Conservation (phyloP, 257 asterid species). For the Ilex asprella region DNA sequence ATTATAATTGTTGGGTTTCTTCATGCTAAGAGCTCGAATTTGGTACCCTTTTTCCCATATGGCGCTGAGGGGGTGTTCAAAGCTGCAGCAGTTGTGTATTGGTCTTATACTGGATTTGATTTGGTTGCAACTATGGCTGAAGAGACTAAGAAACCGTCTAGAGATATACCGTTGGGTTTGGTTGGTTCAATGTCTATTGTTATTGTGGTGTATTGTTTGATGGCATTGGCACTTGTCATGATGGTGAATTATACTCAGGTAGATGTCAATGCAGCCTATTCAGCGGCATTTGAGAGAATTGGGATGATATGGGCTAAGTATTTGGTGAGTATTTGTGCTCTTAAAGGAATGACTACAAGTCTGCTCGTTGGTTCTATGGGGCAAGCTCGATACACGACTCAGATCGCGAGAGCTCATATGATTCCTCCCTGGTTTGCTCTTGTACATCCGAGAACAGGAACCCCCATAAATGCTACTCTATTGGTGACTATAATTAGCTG, state of each 20-base stretch:
- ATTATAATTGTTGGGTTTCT: slow-evolving; percentile 72
- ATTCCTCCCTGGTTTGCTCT: slow-evolving; percentile 86
- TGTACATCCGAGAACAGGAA: slow-evolving; percentile 79
- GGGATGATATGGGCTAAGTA: slow-evolving; percentile 92
- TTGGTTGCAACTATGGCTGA: slow-evolving; percentile 98
- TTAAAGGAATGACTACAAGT: slow-evolving; percentile 96
- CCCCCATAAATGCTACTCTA: slow-evolving; percentile 80
- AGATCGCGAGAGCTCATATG: slow-evolving; percentile 89
- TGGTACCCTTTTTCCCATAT: slow-evolving; percentile 67
- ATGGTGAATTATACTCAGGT: slow-evolving; percentile 75
- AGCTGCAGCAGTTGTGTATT: slow-evolving; percentile 85
- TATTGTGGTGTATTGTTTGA: slow-evolving; percentile 68
- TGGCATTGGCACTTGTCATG: slow-evolving; percentile 62
- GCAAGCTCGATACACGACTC: slow-evolving; percentile 94
- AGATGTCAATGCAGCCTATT: slow-evolving; percentile 78
- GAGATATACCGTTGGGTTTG: slow-evolving; percentile 80
- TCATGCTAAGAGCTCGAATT: slow-evolving; percentile 45
- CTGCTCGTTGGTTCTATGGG: slow-evolving; percentile 96
- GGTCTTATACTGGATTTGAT: slow-evolving; percentile 96
- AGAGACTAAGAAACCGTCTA: slow-evolving; percentile 76
- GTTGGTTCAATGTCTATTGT: slow-evolving; percentile 85
- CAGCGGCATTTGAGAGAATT: slow-evolving; percentile 59
- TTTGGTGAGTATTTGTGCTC: slow-evolving; percentile 68
- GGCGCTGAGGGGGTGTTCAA: slow-evolving; percentile 71
- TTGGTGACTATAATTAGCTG: slow-evolving; percentile 64